phyloP scores from a whole-genome alignment of 192 early-diverging fungal genomes.

The Martensiomyces pterosporus region DNA sequence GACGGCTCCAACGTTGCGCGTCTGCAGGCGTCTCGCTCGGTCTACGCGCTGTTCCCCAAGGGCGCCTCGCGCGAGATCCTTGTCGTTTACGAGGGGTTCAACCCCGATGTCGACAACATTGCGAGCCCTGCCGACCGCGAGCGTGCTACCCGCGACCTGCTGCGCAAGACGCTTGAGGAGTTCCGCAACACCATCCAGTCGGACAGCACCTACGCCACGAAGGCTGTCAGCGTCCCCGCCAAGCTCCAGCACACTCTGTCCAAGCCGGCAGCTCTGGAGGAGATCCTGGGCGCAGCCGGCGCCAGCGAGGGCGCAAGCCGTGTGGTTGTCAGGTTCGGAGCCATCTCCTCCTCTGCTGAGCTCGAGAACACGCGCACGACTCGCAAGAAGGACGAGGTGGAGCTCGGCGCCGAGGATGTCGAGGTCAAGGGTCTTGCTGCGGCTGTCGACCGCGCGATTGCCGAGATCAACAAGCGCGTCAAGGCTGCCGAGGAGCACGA shows the following conservation, averaged over 20 bases:
- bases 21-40: constrained; percentile 58
- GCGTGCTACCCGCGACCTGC: constrained; percentile 49
- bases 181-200: constrained; percentile 59
- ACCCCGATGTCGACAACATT: constrained; percentile 46
- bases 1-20: constrained; percentile 61
- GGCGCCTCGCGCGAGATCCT: constrained; percentile 66
- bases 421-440: constrained; percentile 75
- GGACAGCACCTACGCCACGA: constrained; percentile 63
- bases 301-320: constrained; percentile 23
- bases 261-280: constrained; percentile 68
- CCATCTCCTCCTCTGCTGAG: constrained; percentile 25
- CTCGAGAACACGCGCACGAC: constrained; percentile 47
- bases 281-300: constrained; percentile 60
- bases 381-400: constrained; percentile 39
- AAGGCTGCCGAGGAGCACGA: constrained; percentile 69
- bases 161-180: constrained; percentile 58
- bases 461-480: constrained; percentile 62
- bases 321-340: constrained; percentile 71
- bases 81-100: constrained; percentile 70
- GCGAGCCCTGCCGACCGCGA: constrained; percentile 54
- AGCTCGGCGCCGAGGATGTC: constrained; percentile 62
- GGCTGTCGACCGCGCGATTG: constrained; percentile 69
- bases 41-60: constrained; percentile 78
- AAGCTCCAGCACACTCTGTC: constrained; percentile 73
- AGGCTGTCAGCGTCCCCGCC: constrained; percentile 58